Conservation (phyloP, 805 yeast species). For the Wickerhamia fluorescens region DNA sequence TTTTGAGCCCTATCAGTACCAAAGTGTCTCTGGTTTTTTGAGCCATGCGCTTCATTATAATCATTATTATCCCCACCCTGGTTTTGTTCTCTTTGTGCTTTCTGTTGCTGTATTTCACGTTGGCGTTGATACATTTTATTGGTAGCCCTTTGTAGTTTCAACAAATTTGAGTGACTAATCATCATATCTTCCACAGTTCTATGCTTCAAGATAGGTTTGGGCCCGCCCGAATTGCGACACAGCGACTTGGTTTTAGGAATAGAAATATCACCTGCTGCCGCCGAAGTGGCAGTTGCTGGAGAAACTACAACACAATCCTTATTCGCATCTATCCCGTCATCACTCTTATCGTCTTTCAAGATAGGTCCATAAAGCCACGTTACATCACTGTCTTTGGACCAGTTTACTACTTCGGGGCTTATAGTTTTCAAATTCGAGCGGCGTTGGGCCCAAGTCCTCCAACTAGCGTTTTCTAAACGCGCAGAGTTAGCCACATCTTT, state of each 20-base stretch:
- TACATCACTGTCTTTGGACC: conserved; percentile 96
- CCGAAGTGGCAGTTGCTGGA: conserved; percentile 30
- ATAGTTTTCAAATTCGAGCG: conserved; percentile 64
- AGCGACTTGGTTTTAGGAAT: conserved; percentile 23
- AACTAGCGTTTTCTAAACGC: conserved; percentile 74
- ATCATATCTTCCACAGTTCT: conserved; percentile 78
- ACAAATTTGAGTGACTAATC: conserved; percentile 49
- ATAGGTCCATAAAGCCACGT: conserved; percentile 97
- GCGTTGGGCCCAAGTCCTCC: conserved; percentile 94
- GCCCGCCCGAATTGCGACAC: conserved; percentile 11
- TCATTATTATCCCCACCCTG: no score
- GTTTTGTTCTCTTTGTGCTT: conserved; percentile 2
- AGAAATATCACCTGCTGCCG: conserved; percentile 40
- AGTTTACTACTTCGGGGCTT: conserved; percentile 75
- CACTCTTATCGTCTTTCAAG: conserved; percentile 35
- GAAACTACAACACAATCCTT: no score
- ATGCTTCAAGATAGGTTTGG: conserved; percentile 85
- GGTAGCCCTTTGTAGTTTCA: conserved; percentile 35
- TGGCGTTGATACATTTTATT: conserved; percentile 27
- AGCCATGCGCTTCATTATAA: conserved; percentile 1
- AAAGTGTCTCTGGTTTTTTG: no score
- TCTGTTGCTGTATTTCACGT: conserved; percentile 17
- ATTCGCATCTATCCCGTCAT: conserved; percentile 6
- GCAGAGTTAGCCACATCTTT: conserved; percentile 63
- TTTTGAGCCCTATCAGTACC: no score